Percentiles rank a stretch among this genome's conserved stretches.
phyloP scores from a whole-genome alignment of 805 yeast species.

The Cyberlindnera amylophila region DNA sequence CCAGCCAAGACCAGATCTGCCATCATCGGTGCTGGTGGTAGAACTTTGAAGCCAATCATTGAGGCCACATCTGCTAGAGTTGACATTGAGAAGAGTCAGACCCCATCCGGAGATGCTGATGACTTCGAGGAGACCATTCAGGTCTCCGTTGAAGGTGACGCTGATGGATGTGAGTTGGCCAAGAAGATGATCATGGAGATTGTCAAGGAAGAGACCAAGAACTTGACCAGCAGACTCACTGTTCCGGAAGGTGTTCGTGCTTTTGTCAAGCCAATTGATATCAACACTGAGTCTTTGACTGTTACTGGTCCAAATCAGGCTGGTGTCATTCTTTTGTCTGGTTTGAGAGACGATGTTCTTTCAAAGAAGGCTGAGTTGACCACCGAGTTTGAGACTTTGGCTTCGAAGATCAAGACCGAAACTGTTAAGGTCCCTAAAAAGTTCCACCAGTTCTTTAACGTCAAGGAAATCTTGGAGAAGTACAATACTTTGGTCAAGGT shows the following conservation, averaged over 20 bases:
- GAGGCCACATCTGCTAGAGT: conserved; percentile 64
- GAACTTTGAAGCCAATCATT: conserved; percentile 72
- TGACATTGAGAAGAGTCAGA: conserved; percentile 52
- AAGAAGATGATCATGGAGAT: conserved; percentile 64
- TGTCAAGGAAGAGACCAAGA: conserved; percentile 71
- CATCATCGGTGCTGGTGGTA: conserved; percentile 87
- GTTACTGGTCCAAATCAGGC: conserved; percentile 32
- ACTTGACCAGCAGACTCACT: conserved; percentile 45
- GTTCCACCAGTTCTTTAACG: conserved; percentile 67
- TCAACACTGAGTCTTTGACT: conserved; percentile 27
- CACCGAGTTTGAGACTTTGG: conserved; percentile 41
- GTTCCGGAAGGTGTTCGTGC: conserved; percentile 35
- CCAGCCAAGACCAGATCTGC: conserved; percentile 76
- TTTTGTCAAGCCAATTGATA: conserved; percentile 30
- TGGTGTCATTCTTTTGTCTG: conserved; percentile 53
- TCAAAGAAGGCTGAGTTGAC: conserved; percentile 51
- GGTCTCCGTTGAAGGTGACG: conserved; percentile 76
- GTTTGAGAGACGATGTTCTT: conserved; percentile 65
- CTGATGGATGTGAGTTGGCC: conserved; percentile 76
- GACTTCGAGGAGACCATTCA: conserved; percentile 55
- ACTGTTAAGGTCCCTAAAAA: conserved; percentile 56
- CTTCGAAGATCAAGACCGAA: conserved; percentile 44
- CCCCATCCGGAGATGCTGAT: conserved; percentile 49
- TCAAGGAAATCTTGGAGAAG: conserved; percentile 46
- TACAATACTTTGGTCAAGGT: conserved; percentile 54